phyloP scores from a whole-genome alignment of 169 alveolate species.

The Pseudocohnilembus persalinus region DNA sequence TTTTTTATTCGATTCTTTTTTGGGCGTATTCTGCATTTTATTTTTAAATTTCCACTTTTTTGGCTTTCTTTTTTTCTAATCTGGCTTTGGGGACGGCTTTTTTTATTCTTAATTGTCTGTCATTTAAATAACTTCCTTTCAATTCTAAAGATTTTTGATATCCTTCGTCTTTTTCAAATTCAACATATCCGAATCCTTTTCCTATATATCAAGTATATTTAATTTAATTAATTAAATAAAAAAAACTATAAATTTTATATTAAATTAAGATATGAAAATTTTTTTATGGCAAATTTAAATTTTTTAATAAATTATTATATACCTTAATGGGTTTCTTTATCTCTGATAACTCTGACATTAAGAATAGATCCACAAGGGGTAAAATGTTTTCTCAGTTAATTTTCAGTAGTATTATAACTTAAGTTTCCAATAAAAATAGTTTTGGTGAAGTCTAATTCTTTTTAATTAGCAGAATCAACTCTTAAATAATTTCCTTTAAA shows the following conservation, averaged over 20 bases:
- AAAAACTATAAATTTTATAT: too few species aligned
- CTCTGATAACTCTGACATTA: constrained; percentile 71
- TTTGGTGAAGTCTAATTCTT: constrained; percentile 42
- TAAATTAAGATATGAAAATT: too few species aligned
- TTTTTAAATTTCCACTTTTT: constrained; percentile 28
- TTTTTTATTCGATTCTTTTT: background rate
- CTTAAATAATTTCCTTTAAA: constrained; percentile 52
- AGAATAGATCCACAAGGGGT: constrained; percentile 60
- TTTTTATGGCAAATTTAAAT: too few species aligned
- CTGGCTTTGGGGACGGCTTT: constrained; percentile 49
- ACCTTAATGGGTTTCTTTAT: constrained; percentile 53
- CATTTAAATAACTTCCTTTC: constrained; percentile 46
- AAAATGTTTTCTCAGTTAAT: constrained; percentile 62
- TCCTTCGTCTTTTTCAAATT: constrained; percentile 53
- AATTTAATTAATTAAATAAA: too few species aligned
- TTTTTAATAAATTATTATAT: too few species aligned
- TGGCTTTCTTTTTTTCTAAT: constrained; percentile 43
- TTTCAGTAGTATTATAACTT: constrained; percentile 62
- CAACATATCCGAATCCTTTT: constrained; percentile 69
- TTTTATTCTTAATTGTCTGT: constrained; percentile 67
- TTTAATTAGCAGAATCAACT: constrained; percentile 48
- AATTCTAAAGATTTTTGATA: constrained; percentile 54
- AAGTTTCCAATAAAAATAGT: constrained; percentile 73
- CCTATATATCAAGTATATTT: constrained; percentile 20
- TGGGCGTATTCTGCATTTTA: constrained; percentile 15